A percentile compares a stretch with the other conserved stretches of the same genome.
These are phyloP conservation scores for Bipolaris cookei DNA, from an alignment of 2,329 filamentous ascomycete genomes.

Conservation along the genomic window DNA sequence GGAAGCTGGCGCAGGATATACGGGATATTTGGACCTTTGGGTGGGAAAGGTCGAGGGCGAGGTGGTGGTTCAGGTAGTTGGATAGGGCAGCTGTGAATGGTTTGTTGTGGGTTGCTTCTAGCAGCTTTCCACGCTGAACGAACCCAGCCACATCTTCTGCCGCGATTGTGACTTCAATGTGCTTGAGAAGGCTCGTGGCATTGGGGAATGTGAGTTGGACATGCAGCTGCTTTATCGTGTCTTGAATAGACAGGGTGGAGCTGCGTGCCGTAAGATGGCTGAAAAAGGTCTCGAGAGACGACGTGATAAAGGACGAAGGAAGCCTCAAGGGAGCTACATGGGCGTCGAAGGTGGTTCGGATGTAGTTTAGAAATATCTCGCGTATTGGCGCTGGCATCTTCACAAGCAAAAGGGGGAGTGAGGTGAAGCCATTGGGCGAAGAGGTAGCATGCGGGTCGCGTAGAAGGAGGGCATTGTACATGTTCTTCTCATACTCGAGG, in stretches of 20 bases:
- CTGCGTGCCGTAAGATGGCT: slow-evolving; percentile 58
- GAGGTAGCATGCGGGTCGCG: slow-evolving; percentile 44
- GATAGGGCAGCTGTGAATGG: slow-evolving; percentile 52
- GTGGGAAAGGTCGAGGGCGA: slow-evolving; percentile 51
- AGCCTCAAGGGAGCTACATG: slow-evolving; percentile 55
- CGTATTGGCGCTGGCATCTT: slow-evolving; percentile 59
- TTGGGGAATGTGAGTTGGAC: slow-evolving; percentile 46
- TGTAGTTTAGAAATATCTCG: slow-evolving; percentile 57
- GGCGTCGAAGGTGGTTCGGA: slow-evolving; percentile 59
- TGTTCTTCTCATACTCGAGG: slow-evolving; percentile 58
- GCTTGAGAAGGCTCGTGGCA: slow-evolving; percentile 46
- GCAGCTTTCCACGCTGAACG: slow-evolving; percentile 35
- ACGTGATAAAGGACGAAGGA: slow-evolving; percentile 54
- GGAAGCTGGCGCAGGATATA: slow-evolving; percentile 53
- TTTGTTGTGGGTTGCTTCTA: slow-evolving; percentile 19
- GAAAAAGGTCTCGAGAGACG: slow-evolving; percentile 61
- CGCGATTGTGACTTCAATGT: slow-evolving; percentile 53
- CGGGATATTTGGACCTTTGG: slow-evolving; percentile 50
- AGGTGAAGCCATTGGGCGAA: slow-evolving; percentile 50
- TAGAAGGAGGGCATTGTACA: slow-evolving; percentile 60
- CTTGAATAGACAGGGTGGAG: slow-evolving; percentile 40
- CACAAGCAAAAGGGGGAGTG: slow-evolving; percentile 58
- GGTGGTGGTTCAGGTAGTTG: slow-evolving; percentile 49
- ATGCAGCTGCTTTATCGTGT: slow-evolving; percentile 44
- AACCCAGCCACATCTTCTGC: slow-evolving; percentile 50